A percentile compares a stretch with the other conserved stretches of the same genome.
Evolutionary conservation across 2,329 filamentous ascomycete genomes (phyloP).

Genomic region (Monosporascus sp.): DNA sequence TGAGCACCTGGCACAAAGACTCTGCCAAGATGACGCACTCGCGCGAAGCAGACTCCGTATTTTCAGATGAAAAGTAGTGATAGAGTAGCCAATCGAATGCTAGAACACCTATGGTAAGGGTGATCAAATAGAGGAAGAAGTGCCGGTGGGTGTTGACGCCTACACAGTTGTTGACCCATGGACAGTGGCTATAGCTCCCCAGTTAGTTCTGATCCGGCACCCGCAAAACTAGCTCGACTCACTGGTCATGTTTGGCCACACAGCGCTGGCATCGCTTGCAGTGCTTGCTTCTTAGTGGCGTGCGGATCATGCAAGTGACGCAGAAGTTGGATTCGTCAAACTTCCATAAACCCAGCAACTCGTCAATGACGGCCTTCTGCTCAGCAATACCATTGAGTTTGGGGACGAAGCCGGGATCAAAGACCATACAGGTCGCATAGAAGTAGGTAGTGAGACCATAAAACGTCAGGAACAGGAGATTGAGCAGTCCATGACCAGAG

Average conservation of each 20-base stretch:
- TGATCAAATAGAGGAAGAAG: slow-evolving; percentile 86
- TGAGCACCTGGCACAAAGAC: slow-evolving; percentile 67
- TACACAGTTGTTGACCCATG: slow-evolving; percentile 96
- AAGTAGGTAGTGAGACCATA: slow-evolving; percentile 74
- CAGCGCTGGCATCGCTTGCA: slow-evolving; percentile 88
- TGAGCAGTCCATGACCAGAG: slow-evolving; percentile 64
- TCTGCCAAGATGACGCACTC: slow-evolving; percentile 73
- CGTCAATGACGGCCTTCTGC: slow-evolving; percentile 83
- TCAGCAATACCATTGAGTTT: slow-evolving; percentile 85
- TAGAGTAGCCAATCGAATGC: slow-evolving; percentile 68
- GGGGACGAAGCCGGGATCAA: slow-evolving; percentile 89
- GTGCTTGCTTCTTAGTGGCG: slow-evolving; percentile 90
- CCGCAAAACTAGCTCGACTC: slow-evolving; percentile 34
- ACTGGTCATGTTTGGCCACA: slow-evolving; percentile 96
- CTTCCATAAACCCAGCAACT: slow-evolving; percentile 77
- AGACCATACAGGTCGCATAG: slow-evolving; percentile 77
- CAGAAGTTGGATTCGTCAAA: slow-evolving; percentile 96
- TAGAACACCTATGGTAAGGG: slow-evolving; percentile 69
- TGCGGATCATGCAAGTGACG: slow-evolving; percentile 88
- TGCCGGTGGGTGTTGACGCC: slow-evolving; percentile 94
- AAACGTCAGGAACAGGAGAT: slow-evolving; percentile 65
- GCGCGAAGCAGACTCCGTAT: slow-evolving; percentile 48
- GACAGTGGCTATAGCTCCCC: slow-evolving; percentile 67
- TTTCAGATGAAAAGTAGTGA: slow-evolving; percentile 56
- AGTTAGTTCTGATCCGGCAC: slow-evolving; percentile 9